These are phyloP conservation scores for Phaeophleospora eucalypticola DNA, from an alignment of 2,329 filamentous ascomycete genomes.

Conservation along the genomic window DNA sequence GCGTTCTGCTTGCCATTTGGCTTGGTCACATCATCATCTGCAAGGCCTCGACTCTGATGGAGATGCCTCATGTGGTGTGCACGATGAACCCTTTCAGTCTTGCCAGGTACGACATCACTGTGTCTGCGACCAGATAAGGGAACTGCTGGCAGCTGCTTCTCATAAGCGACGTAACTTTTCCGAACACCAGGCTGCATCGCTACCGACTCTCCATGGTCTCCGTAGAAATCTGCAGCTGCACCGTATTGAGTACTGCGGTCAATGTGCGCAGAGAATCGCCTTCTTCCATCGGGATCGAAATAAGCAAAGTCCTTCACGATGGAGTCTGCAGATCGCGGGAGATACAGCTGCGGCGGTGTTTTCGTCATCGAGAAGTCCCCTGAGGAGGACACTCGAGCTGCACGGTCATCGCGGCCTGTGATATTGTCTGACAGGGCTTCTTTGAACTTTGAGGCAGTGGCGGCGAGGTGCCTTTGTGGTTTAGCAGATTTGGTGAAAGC, in stretches of 20 bases:
- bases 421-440: background rate
- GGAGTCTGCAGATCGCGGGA: constrained; percentile 27
- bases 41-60: background rate
- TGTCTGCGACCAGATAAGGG: background rate
- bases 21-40: background rate
- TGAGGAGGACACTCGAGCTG: background rate
- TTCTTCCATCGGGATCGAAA: background rate
- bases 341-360: constrained; percentile 29
- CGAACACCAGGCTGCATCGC: constrained; percentile 55
- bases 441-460: background rate
- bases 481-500: constrained; percentile 8
- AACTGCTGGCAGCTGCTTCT: constrained; percentile 6
- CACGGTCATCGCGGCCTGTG: background rate
- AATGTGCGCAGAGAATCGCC: background rate
- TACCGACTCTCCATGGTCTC: constrained; percentile 58
- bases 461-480: background rate
- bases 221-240: constrained; percentile 58
- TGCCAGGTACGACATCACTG: constrained; percentile 1
- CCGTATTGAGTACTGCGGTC: constrained; percentile 36
- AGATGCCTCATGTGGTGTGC: constrained; percentile 5
- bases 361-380: constrained; percentile 20
- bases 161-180: constrained; percentile 25
- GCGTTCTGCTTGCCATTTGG: background rate
- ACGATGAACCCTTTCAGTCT: constrained; percentile 13
- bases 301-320: constrained; percentile 34